A percentile compares a stretch with the other conserved stretches of the same genome.
These are phyloP conservation scores for Cladosporium sp. DNA, from an alignment of 2,329 filamentous ascomycete genomes.

Conservation along the genomic window DNA sequence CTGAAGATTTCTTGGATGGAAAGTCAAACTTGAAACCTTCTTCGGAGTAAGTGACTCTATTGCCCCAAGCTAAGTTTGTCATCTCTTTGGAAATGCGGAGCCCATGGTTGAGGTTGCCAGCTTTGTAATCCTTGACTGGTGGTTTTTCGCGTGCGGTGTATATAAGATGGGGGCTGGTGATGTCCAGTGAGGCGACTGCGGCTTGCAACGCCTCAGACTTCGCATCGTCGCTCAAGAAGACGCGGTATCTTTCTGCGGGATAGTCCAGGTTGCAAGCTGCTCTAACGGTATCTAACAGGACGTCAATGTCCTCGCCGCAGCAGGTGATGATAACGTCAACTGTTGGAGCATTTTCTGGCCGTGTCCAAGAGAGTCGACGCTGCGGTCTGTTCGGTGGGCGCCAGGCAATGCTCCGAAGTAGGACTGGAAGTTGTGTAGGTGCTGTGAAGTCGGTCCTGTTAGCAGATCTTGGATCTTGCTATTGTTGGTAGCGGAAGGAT, in stretches of 20 bases:
- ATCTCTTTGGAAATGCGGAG: constrained; percentile 2
- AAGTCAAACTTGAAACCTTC: neutral
- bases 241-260: constrained; percentile 33
- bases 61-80: neutral
- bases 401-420: constrained; percentile 7
- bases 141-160: constrained; percentile 43
- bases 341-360: constrained; percentile 30
- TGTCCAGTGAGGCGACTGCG: constrained; percentile 31
- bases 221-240: constrained; percentile 40
- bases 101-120: constrained; percentile 54
- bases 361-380: constrained; percentile 1
- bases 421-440: constrained; percentile 7
- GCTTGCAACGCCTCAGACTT: constrained; percentile 31
- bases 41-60: neutral
- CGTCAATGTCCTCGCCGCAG: constrained; percentile 40
- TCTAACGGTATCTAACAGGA: constrained; percentile 39
- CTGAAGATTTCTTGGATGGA: constrained; percentile 23
- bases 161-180: constrained; percentile 32
- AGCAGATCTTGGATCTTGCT: neutral
- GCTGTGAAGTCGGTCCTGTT: neutral
- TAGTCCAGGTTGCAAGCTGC: constrained; percentile 38
- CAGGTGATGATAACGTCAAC: constrained; percentile 43
- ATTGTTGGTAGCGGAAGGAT: neutral
- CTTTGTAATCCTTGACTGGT: constrained; percentile 46
- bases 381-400: constrained; percentile 2